These are phyloP conservation scores for Eucalyptus globulus DNA, from an alignment of 345 rosid genomes.

Conservation along the genomic window DNA sequence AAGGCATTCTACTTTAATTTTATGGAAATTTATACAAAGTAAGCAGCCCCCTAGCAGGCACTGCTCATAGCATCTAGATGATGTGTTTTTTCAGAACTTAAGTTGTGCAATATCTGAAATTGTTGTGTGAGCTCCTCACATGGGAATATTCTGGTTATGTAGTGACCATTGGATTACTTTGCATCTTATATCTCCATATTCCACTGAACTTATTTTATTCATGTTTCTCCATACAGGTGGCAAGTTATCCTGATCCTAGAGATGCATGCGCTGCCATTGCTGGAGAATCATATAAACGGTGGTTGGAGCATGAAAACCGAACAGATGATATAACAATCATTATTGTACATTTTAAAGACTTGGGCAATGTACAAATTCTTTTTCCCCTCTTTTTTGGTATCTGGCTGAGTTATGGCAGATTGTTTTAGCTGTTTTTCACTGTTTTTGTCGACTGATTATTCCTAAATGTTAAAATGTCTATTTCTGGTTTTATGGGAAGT, in stretches of 20 bases:
- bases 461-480: background rate
- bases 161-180: background rate
- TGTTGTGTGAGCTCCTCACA: background rate
- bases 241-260: constrained; percentile 60
- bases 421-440: background rate
- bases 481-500: background rate
- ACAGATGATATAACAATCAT: constrained; percentile 97
- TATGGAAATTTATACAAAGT: background rate
- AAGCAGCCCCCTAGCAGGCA: background rate
- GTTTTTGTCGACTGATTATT: background rate
- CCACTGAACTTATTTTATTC: background rate
- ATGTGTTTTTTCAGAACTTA: background rate
- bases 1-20: background rate
- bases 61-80: background rate
- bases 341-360: constrained; percentile 71
- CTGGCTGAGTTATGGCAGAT: background rate
- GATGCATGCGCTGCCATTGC: constrained; percentile 93
- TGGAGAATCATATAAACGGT: constrained; percentile 82
- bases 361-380: constrained; percentile 33
- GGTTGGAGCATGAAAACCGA: constrained; percentile 85
- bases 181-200: background rate
- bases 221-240: constrained; percentile 32
- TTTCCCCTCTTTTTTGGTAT: background rate
- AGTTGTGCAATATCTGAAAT: background rate
- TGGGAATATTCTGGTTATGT: background rate